Base-by-base conservation (phyloP, 352 stramenopile genomes). In the Bremia lactucae region DNA sequence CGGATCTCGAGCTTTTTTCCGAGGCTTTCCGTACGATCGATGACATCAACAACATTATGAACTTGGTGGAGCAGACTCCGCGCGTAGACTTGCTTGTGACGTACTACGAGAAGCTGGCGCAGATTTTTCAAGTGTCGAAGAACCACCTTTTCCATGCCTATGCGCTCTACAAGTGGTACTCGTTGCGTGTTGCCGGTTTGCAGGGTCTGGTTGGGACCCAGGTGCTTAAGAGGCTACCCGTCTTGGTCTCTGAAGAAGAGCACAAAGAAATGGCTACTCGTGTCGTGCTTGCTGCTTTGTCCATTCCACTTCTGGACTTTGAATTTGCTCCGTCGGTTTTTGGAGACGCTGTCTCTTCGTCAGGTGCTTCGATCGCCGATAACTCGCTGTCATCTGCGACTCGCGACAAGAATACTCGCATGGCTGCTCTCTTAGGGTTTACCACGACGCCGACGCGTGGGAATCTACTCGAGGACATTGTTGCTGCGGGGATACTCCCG, bases 31-130 rank as follows among this genome's bases (percentile, higher is more conserved):
- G 95, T 40, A 99, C 95, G 10, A 95, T 98, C 24, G 96, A 98
- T 65, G 95, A 99, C 68, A 98, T 99, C 62, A 97, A 98, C 77
- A 95, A 84, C 51, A 97, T 99, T 65, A 91, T 98, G 62, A 83
- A 75, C 46, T 43, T 88, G 7, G 70, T 83, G 16, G 76, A 90
- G 49, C 72, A 87, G 48, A 74, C 88, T 16, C 92, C 94, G 24
- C 97, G 96, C 39, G 71, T 95, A 19, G 88, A 97, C 31, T 69
- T 98, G 36, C 96, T 98, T 67, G 88, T 96, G 11, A 95, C 85
- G 31, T 99, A 98, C 70, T 99, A 98, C 65, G 91, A 98, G 52
- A 97, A 97, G 56, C 75, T 99, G 16, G 97, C 89, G 7, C 83
- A 93, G 52, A 95, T 99, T 45, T 98, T 99, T 52, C 91, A 94